Conservation (phyloP, 2,329 filamentous ascomycete genomes). For the Penicillium sp. region DNA sequence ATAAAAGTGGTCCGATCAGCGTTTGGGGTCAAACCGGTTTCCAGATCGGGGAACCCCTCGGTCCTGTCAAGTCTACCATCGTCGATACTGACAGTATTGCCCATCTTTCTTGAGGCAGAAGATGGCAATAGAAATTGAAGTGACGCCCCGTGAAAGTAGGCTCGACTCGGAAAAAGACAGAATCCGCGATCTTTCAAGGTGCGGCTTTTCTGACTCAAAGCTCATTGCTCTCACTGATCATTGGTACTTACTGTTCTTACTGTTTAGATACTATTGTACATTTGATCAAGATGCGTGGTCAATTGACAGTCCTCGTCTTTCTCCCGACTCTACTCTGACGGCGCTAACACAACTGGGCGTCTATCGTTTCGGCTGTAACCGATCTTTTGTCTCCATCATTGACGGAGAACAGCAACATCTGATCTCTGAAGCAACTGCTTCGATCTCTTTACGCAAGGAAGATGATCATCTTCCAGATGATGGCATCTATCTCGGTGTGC, state of each 20-base stretch:
- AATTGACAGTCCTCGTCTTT: constrained; percentile 1
- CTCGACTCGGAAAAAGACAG: constrained; percentile 15
- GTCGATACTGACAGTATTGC: too few relatives aligned
- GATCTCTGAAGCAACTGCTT: constrained; percentile 52
- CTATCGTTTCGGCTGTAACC: constrained; percentile 43
- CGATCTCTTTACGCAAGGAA: constrained; percentile 37
- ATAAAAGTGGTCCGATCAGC: too few relatives aligned
- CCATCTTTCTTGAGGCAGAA: too few relatives aligned
- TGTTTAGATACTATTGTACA: constrained; percentile 18
- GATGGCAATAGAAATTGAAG: too few relatives aligned
- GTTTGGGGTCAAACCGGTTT: too few relatives aligned
- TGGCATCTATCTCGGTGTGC: constrained; percentile 32
- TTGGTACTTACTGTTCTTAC: neutral
- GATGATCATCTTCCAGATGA: constrained; percentile 27
- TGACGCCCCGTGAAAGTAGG: too few relatives aligned
- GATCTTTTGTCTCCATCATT: constrained; percentile 53
- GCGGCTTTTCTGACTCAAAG: neutral
- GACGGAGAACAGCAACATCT: constrained; percentile 50
- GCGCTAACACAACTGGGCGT: constrained; percentile 52
- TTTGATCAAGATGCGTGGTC: neutral
- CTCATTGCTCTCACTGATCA: constrained; percentile 2
- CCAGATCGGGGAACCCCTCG: too few relatives aligned
- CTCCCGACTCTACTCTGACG: constrained; percentile 41
- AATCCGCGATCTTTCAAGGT: constrained; percentile 21
- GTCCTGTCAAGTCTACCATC: too few relatives aligned